These are phyloP conservation scores for Sicyos edulis DNA, from an alignment of 306 rosid species.

Conservation along the genomic window DNA sequence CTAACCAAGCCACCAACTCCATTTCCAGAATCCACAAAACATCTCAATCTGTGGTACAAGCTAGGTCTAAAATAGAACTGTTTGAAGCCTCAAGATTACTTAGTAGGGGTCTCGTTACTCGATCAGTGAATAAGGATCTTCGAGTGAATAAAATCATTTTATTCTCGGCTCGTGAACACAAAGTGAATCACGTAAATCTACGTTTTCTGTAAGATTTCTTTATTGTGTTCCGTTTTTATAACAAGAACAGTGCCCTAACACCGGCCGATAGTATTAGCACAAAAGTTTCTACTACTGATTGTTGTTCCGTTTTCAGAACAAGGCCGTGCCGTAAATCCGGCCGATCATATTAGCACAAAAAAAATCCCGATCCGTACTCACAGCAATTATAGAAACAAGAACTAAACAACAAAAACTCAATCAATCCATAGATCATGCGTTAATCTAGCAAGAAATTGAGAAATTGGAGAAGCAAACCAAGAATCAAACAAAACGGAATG, in stretches of 20 bases:
- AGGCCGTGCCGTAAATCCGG: no score
- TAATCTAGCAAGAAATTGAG: neutral
- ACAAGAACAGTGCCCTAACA: no score
- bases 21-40: neutral
- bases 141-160: no score
- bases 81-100: no score
- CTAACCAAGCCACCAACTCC: constrained; percentile 1
- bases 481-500: neutral
- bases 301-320: no score
- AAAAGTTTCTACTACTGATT: no score
- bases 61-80: neutral
- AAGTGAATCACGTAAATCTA: no score
- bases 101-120: no score
- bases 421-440: neutral
- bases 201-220: no score
- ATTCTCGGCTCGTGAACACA: no score
- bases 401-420: neutral
- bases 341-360: neutral
- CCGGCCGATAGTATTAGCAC: neutral
- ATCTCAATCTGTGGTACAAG: neutral
- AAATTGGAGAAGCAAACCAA: neutral
- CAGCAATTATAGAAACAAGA: constrained; percentile 1
- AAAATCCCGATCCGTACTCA: neutral
- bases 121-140: no score
- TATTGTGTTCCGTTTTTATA: no score